Base-by-base conservation (phyloP, 371 early-diverging fungal species). In the Circinella umbellata region DNA sequence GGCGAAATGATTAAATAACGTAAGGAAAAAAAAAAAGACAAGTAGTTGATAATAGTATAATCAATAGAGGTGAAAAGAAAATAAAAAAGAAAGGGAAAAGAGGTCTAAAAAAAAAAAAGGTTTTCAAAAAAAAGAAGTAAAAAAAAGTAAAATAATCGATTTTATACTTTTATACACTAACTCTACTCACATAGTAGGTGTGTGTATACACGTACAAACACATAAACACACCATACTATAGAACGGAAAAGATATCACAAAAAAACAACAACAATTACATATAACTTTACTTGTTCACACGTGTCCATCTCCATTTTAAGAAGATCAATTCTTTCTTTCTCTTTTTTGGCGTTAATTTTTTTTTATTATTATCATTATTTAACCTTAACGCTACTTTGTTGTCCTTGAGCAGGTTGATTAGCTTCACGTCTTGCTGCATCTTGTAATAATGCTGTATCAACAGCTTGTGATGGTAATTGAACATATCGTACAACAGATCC, bases 401-500 rank as follows among this genome's bases (percentile, higher is more conserved):
- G 86, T 53, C 82, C 83, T 38, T 85, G 74, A 39, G 89, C 79
- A 11, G 88, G 89, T 68, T 89, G 88, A 59, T 87, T 86, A 66
- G 94, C 92, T 79, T 96, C 95, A 61, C 94, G 88, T 66, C 98
- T 85, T 3, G 98, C 94, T 1, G 98, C 98, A 74, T 99, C 99
- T 79, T 99, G 99, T 61, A 99, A 80, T 68, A 98, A 78, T 47
- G 93, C 95, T 27, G 95, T 96, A 73, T 98, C 98, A 34, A 98
- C 95, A 11, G 92, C 92, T 37, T 89, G 84, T 6, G 93, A 83
- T 4, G 96, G 95, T 39, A 99, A 77, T 69, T 94, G 92, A n/a
- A 98, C 98, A 74, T 99, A 99, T 18, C 99, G 89, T 20, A 99
- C 97, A 1, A 98, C 99, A 0, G 96, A 96, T n/a, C 99, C 99